Base-by-base conservation (phyloP, 1,284 basidiomycete species). In the Puccinia polysora region DNA sequence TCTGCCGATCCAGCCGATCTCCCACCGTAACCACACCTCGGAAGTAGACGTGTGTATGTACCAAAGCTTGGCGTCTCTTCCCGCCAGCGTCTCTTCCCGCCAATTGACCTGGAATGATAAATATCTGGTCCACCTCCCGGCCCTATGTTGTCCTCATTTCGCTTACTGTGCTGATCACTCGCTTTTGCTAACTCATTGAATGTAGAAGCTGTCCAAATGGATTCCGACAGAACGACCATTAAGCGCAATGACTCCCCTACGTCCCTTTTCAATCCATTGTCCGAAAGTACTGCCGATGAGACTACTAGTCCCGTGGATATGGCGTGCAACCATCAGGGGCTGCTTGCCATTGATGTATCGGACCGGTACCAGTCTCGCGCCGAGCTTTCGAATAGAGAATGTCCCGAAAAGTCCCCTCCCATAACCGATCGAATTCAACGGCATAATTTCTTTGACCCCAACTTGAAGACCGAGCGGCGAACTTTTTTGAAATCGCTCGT, bases 181-280 rank as follows among this genome's bases (percentile, higher is more conserved):
- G n/a, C n/a, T n/a, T n/a, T n/a, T n/a, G n/a, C n/a, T n/a, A n/a
- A n/a, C n/a, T n/a, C n/a, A n/a, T n/a, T n/a, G n/a, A n/a, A n/a
- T n/a, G n/a, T n/a, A n/a, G n/a, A n/a, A n/a, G n/a, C n/a, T n/a
- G n/a, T n/a, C n/a, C n/a, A n/a, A n/a, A n/a, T n/a, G n/a, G n/a
- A n/a, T n/a, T n/a, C n/a, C n/a, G n/a, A n/a, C n/a, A n/a, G n/a
- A n/a, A n/a, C n/a, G n/a, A n/a, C n/a, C n/a, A n/a, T n/a, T n/a
- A n/a, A n/a, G n/a, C n/a, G 56, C 56, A 59, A 59, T 15, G 56
- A 59, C 56, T 59, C 56, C 28, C 56, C 56, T n/a, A 12, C 56
- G 23, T 59, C 56, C 6, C 12, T 40, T 38, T 59, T 40, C 56
- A 59, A 23, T 40, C 56, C 56, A 6, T 59, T 59, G 56, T 59